Evolutionary conservation across 345 rosid genomes (phyloP), one percentile per base, ranked within the genome.

Genomic region (Populus alba): DNA sequence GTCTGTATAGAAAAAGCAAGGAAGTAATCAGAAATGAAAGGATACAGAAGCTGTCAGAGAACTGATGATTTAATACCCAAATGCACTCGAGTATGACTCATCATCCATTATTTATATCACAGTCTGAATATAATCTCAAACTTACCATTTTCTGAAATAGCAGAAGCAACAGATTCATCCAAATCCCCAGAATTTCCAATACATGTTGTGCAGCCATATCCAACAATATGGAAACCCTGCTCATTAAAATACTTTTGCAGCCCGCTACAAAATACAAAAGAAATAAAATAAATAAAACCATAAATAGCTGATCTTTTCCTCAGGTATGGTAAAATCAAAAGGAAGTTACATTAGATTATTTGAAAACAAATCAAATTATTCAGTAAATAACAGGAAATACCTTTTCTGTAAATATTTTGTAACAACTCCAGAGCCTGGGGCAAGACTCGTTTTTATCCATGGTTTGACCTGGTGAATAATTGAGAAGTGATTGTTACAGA

Each of bases 401-500:
- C 99, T 96, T 83, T 90, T 74, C 68, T 83, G 84, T 69, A 96
- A 87, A 87, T 96, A 96, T 86, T 96, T 90, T 74, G 95, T 96
- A 78, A 94, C 99, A 85, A 96, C 99, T 80, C 99, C 99, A 8
- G 98, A 96, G 63, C 99, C 99, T 29, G 99, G 99, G 13, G 98
- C 99, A 86, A 96, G 99, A 87, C 99, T 96, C 70, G 99, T 96
- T 87, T 96, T 96, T 81, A 92, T 74, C 99, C 99, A 96, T 75
- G 99, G 97, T 82, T 92, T 92, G 76, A 96, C 98, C 99, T 96
- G 87, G 70, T 67, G 70, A 83, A 75, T 63, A 75, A 74, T 68
- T 72, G 75, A 66, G 25, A 63, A 65, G 12, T 27, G 77, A 74
- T 79, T 37, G 74, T 78, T 68, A 66, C 18, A 31, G 43, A 57